These are phyloP conservation scores for Aspergillus texensis DNA, from an alignment of 2,329 filamentous ascomycete species.

Conservation along the genomic window DNA sequence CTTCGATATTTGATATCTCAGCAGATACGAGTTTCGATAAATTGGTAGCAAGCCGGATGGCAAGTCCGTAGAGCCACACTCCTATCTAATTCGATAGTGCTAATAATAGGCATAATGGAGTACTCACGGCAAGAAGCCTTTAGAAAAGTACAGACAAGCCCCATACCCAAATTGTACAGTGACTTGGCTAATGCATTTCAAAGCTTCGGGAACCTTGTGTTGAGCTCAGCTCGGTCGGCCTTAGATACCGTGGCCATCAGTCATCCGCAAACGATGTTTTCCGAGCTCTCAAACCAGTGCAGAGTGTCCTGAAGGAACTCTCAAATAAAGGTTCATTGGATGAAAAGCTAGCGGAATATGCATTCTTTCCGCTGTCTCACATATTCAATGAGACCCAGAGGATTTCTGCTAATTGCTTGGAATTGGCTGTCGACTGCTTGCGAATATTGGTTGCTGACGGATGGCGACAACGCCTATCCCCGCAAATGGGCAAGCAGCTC, in stretches of 20 bases:
- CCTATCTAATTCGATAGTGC: neutral
- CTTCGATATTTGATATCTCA: neutral
- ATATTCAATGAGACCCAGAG: constrained; percentile 76
- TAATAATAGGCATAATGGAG: constrained; percentile 33
- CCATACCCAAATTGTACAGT: neutral
- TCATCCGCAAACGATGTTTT: constrained; percentile 51
- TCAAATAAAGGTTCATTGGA: constrained; percentile 59
- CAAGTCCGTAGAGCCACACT: neutral
- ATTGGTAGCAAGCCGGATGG: neutral
- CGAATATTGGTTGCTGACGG: constrained; percentile 73
- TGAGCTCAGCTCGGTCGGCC: constrained; percentile 57
- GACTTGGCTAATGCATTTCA: constrained; percentile 22
- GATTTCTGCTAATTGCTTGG: constrained; percentile 69
- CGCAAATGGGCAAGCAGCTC: constrained; percentile 78
- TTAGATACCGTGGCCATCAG: constrained; percentile 53
- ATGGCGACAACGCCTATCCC: constrained; percentile 73
- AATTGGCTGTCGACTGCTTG: constrained; percentile 76
- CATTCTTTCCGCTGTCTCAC: constrained; percentile 89
- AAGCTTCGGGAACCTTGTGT: constrained; percentile 63
- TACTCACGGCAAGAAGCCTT: constrained; percentile 45
- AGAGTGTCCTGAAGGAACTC: constrained; percentile 43
- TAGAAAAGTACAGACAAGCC: constrained; percentile 35
- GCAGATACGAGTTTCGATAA: neutral
- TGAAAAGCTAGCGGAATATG: constrained; percentile 85
- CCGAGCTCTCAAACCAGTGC: constrained; percentile 50